Base-by-base conservation (phyloP, 805 yeast genomes). In the Teunomyces funiuensis region DNA sequence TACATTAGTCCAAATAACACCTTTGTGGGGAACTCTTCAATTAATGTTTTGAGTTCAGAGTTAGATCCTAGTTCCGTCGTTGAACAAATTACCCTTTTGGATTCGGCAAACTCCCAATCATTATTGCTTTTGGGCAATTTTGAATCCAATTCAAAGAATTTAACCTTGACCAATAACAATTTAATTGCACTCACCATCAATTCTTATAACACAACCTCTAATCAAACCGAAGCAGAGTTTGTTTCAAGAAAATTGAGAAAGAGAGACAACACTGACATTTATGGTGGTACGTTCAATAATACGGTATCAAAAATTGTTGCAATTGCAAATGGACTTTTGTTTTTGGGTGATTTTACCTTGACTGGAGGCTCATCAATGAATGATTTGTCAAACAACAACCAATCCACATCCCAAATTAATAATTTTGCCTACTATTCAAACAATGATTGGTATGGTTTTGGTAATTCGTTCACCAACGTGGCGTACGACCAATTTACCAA, bases 101-200 rank as follows among this genome's bases (percentile, higher is more conserved):
- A 55, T 19, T 27, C 47, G 3, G 44, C 53, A 10, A 59, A 67
- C 18, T 55, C 62, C 10, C 59, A 61, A 9, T 59, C 63, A 5
- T 60, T 83, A 5, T 38, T 74, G 3, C 44, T 80, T 7, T 60
- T 71, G 16, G 88, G 88, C 3, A 53, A 63, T 5, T 75, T 81
- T 46, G 51, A 56, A 28, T 61, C 67, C 1, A 58, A 73, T 10
- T 43, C 51, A 19, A 58, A 65, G 18, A 55, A 55, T 15, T 49
- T 51, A 27, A 49, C 65, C 3, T 44, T 65, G 13, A 41, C 53
- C 11, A 66, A 57, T 42, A 42, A 42, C 26, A 62, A 65, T 40
- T 42, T 69, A 33, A 45, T 67, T 5, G 51, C 61, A 1, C 44
- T 70, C 36, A 41, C 49, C 6, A 33, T 70, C 16, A 44, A 47